Conservation (phyloP, 306 rosid species). For the Cucurbita argyrosperma region DNA sequence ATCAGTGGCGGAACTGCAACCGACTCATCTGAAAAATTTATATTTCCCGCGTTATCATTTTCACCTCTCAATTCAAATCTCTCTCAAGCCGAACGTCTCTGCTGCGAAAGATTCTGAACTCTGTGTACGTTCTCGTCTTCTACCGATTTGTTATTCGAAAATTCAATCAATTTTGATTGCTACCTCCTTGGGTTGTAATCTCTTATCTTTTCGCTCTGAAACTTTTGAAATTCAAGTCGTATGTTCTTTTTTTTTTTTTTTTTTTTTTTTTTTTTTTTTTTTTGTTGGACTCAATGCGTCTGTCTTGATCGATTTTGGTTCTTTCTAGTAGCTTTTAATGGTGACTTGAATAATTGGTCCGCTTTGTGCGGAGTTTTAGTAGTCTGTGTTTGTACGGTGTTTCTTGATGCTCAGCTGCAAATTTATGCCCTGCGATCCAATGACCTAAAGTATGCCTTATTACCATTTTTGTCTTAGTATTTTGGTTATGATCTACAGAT, state of each 20-base stretch:
- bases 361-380: neutral
- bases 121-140: neutral
- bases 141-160: neutral
- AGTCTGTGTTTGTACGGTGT: neutral
- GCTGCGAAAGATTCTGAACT: neutral
- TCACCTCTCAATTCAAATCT: neutral
- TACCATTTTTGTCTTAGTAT: neutral
- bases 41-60: slow-evolving; percentile 2
- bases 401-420: neutral
- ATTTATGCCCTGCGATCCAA: neutral
- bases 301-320: neutral
- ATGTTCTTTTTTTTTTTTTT: neutral
- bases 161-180: neutral
- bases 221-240: neutral
- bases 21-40: neutral
- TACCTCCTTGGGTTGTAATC: neutral
- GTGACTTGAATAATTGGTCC: neutral
- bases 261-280: neutral
- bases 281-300: neutral
- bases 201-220: neutral
- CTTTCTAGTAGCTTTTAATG: too few species aligned
- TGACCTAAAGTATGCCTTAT: neutral
- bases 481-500: neutral
- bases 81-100: neutral
- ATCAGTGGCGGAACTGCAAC: neutral